phyloP scores from a whole-genome alignment of 1,284 basidiomycete species.

The Pseudozyma hubeiensis region DNA sequence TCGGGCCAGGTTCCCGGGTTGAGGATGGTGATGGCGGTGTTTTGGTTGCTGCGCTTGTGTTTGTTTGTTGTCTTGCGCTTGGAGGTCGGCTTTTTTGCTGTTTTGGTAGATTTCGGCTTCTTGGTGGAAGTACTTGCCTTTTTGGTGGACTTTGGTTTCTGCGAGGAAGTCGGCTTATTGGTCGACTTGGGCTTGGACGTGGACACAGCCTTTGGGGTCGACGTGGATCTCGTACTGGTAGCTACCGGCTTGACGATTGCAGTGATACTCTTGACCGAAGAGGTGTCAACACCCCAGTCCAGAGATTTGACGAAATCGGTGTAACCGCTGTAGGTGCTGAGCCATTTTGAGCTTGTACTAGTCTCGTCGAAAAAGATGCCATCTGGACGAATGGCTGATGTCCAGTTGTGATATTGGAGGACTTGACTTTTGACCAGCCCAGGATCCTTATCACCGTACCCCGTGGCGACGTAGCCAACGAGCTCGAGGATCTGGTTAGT shows the following conservation, averaged over 20 bases:
- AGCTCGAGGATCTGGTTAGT: conserved; percentile 15
- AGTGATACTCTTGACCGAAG: neutral
- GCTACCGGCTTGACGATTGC: no score
- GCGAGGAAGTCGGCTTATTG: no score
- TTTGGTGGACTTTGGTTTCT: no score
- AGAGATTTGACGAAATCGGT: conserved; percentile 18
- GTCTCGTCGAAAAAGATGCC: conserved; percentile 34
- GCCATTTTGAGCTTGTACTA: neutral
- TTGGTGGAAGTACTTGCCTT: no score
- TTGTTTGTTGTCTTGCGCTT: no score
- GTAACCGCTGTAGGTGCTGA: conserved; percentile 11
- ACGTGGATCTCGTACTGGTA: no score
- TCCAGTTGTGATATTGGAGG: conserved; percentile 10
- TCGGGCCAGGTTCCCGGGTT: conserved; percentile 31
- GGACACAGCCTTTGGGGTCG: no score
- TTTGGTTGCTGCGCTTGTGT: neutral
- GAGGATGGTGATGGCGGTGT: conserved; percentile 16
- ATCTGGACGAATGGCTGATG: conserved; percentile 1
- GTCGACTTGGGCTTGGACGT: neutral
- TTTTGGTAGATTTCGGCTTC: neutral
- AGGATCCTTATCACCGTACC: conserved; percentile 5
- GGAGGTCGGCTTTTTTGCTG: no score
- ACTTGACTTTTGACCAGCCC: conserved; percentile 13
- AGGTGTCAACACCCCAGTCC: neutral
- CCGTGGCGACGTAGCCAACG: conserved; percentile 23